phyloP scores from a whole-genome alignment of 1,284 basidiomycete species.

The Cryptococcus sp. region DNA sequence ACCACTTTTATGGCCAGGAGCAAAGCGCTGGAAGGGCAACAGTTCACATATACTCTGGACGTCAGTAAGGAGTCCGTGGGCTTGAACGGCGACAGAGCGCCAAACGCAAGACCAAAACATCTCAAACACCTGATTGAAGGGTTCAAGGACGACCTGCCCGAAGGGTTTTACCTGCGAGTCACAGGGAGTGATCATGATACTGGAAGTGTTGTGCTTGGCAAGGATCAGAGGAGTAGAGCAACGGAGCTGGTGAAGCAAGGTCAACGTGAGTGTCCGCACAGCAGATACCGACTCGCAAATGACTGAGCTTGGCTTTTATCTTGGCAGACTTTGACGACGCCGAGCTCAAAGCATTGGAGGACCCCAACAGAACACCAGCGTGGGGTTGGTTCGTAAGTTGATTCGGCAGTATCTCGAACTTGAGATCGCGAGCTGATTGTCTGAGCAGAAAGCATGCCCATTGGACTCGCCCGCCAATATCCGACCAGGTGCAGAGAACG shows the following conservation, averaged over 20 bases:
- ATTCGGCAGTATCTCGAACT: too few relatives aligned
- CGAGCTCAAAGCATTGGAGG: conserved; percentile 50
- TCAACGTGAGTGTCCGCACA: conserved; percentile 46
- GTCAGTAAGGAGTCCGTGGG: conserved; percentile 27
- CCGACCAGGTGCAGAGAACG: conserved; percentile 42
- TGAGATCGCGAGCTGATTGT: neutral
- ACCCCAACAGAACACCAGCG: conserved; percentile 45
- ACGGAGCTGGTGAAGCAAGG: conserved; percentile 48
- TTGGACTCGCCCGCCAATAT: conserved; percentile 50
- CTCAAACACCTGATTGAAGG: conserved; percentile 42
- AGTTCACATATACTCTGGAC: conserved; percentile 46
- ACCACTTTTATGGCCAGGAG: conserved; percentile 39
- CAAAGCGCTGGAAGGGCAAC: conserved; percentile 26
- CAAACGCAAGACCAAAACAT: conserved; percentile 36
- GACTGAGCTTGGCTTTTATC: conserved; percentile 6
- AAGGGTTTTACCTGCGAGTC: conserved; percentile 39
- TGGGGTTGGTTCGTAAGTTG: conserved; percentile 52
- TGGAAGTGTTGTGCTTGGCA: conserved; percentile 49
- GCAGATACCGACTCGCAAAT: neutral
- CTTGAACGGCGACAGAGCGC: conserved; percentile 34
- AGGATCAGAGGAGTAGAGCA: conserved; percentile 52
- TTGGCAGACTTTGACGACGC: conserved; percentile 49
- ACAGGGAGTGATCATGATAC: conserved; percentile 53
- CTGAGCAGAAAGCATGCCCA: conserved; percentile 47
- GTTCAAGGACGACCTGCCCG: conserved; percentile 40